Percentiles rank a stretch among this genome's conserved stretches.
Conservation (phyloP, 768 basidiomycete species). For the Wakefieldia striispora region DNA sequence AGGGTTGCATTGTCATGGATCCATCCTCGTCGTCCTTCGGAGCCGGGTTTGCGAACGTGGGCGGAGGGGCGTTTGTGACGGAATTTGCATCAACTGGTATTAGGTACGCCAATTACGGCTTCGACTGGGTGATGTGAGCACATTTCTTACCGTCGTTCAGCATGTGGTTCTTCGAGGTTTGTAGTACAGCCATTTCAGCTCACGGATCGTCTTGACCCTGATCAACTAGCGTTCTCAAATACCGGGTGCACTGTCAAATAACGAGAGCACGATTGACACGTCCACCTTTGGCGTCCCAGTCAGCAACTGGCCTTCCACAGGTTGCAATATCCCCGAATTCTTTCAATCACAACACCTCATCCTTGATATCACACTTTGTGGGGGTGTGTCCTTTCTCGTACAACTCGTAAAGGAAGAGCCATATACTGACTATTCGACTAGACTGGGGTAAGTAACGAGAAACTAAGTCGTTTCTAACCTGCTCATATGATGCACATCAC, state of each 20-base stretch:
- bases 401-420: constrained; percentile 12
- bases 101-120: constrained; percentile 42
- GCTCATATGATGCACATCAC: constrained; percentile 26
- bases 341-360: constrained; percentile 66
- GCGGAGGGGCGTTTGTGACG: constrained; percentile 75
- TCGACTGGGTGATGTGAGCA: neutral
- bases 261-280: constrained; percentile 52
- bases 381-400: constrained; percentile 38
- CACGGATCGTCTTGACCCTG: neutral
- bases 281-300: constrained; percentile 62
- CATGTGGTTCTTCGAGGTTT: constrained; percentile 32
- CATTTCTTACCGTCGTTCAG: constrained; percentile 7
- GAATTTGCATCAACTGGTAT: constrained; percentile 67
- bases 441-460: constrained; percentile 32
- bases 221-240: constrained; percentile 37
- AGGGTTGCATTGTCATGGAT: constrained; percentile 65
- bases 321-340: constrained; percentile 52
- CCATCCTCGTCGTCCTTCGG: constrained; percentile 59
- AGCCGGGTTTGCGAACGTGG: constrained; percentile 56
- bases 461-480: neutral
- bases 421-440: constrained; percentile 13
- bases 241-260: constrained; percentile 45
- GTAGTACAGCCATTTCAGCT: neutral
- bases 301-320: constrained; percentile 61
- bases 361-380: constrained; percentile 73